Evolutionary conservation across 2,329 filamentous ascomycete genomes (phyloP).

Genomic region (Fusarium temperatum): DNA sequence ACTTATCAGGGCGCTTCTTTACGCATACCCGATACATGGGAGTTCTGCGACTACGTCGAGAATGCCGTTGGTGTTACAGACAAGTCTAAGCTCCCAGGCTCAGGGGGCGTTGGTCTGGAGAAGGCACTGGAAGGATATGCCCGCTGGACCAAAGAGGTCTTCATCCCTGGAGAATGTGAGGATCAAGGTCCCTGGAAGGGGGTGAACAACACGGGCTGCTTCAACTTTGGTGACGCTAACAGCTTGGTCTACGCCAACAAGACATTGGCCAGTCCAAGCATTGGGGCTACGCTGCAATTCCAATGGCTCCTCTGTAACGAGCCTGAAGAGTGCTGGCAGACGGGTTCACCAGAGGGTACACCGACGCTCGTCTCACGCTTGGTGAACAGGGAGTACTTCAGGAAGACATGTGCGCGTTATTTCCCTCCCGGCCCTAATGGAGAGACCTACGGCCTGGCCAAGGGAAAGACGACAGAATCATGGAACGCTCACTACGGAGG

Average conservation of each 20-base stretch:
- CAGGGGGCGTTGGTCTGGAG: background rate
- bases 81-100: background rate
- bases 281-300: background rate
- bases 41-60: constrained; percentile 4
- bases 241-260: background rate
- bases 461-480: background rate
- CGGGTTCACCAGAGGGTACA: background rate
- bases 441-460: background rate
- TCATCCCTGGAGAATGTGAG: background rate
- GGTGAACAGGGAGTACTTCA: background rate
- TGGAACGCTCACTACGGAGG: constrained; percentile 1
- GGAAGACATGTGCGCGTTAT: background rate
- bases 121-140: background rate
- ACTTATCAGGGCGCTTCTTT: background rate
- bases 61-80: background rate
- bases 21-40: background rate
- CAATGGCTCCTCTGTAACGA: constrained; percentile 2
- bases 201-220: background rate
- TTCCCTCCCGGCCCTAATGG: background rate
- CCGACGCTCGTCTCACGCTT: background rate
- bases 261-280: background rate
- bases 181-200: background rate
- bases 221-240: background rate
- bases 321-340: constrained; percentile 5
- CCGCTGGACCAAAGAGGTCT: background rate